These are phyloP conservation scores for Fallopia convolvulus DNA, from an alignment of 148 eudicot genomes.

Conservation along the genomic window DNA sequence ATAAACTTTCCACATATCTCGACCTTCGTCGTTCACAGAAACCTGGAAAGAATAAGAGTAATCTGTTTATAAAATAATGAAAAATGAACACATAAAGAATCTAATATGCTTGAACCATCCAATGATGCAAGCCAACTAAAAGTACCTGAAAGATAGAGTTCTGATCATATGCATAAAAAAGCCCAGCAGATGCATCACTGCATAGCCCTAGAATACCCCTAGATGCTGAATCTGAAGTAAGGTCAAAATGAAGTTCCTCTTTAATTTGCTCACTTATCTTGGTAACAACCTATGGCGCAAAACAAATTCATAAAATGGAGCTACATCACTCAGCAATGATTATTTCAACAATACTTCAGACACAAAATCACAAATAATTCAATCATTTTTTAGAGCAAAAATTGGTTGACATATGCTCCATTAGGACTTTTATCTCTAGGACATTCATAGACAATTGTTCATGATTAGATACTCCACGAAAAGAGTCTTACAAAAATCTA, in stretches of 20 bases:
- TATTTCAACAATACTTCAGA: not conserved
- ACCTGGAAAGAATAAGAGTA: conserved; percentile 39
- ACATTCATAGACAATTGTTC: not conserved
- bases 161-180: conserved; percentile 92
- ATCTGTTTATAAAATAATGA: not conserved
- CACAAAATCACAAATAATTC: not conserved
- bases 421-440: not conserved
- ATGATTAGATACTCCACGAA: not conserved
- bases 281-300: conserved; percentile 65
- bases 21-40: conserved; percentile 89
- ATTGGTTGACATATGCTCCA: not conserved
- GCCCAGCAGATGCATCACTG: conserved; percentile 96
- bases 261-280: conserved; percentile 90
- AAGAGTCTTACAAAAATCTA: not conserved
- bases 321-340: not conserved
- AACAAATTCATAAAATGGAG: not conserved
- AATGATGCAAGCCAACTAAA: not conserved
- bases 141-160: conserved; percentile 86
- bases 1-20: conserved; percentile 98
- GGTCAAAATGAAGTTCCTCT: conserved; percentile 92
- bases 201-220: conserved; percentile 81
- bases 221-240: conserved; percentile 63
- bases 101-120: not conserved
- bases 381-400: not conserved
- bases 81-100: not conserved